Evolutionary conservation across 495 filamentous ascomycete species (phyloP).

Genomic region (Articulospora tetracladia): DNA sequence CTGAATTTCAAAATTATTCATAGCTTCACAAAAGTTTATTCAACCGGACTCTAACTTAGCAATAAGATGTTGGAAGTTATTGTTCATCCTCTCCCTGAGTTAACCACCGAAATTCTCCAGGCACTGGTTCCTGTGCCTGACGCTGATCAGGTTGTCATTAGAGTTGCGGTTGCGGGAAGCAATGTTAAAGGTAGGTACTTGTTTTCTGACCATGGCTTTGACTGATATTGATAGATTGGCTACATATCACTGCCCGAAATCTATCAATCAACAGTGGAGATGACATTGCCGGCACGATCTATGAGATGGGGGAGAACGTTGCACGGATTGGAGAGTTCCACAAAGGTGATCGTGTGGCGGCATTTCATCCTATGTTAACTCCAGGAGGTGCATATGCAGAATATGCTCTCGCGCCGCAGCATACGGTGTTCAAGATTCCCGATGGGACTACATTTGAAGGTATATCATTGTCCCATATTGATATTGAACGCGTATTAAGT

Average conservation of each 20-base stretch:
- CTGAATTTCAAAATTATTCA: no score
- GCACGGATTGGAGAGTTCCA: constrained; percentile 51
- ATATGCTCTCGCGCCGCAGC: constrained; percentile 56
- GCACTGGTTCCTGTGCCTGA: constrained; percentile 52
- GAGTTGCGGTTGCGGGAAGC: constrained; percentile 60
- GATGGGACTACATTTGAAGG: constrained; percentile 36
- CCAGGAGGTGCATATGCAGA: constrained; percentile 62
- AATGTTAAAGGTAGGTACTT: constrained; percentile 72
- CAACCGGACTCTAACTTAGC: no score
- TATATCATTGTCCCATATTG: constrained; percentile 57
- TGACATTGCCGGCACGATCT: constrained; percentile 78
- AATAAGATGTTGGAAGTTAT: constrained; percentile 19
- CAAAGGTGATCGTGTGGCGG: constrained; percentile 79
- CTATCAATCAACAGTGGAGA: constrained; percentile 74
- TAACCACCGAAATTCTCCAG: constrained; percentile 55
- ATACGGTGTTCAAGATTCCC: constrained; percentile 38
- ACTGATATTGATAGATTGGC: constrained; percentile 10
- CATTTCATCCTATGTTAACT: constrained; percentile 59
- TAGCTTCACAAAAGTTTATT: no score
- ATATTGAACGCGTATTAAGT: constrained; percentile 47
- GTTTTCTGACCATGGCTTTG: not conserved
- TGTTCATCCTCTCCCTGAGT: constrained; percentile 11
- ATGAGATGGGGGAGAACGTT: constrained; percentile 73
- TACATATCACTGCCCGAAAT: constrained; percentile 17
- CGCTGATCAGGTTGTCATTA: constrained; percentile 61